Percentiles rank a stretch among this genome's conserved stretches.
phyloP scores from a whole-genome alignment of 2,329 filamentous ascomycete genomes.

The Fusarium secorum region DNA sequence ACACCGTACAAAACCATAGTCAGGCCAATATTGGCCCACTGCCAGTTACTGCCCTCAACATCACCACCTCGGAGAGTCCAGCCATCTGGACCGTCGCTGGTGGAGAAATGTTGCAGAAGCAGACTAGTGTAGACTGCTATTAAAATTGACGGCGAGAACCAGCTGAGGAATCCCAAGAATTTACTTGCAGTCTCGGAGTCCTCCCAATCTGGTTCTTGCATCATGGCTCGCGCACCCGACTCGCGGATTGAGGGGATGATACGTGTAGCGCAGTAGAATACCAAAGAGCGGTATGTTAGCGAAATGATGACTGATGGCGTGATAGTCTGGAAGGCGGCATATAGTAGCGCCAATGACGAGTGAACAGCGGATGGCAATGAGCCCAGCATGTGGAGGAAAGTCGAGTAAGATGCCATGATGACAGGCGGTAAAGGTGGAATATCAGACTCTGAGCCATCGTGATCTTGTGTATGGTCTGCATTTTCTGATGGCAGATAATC shows the following conservation, averaged over 20 bases:
- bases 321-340: conserved; percentile 92
- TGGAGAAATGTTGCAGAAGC: conserved; percentile 92
- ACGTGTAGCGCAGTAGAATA: conserved; percentile 92
- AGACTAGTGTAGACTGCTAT: conserved; percentile 97
- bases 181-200: conserved; percentile 84
- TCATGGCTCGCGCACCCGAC: conserved; percentile 81
- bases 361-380: conserved; percentile 84
- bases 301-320: conserved; percentile 96
- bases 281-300: conserved; percentile 89
- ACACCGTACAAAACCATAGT: conserved; percentile 92
- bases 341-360: conserved; percentile 84
- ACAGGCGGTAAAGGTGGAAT: conserved; percentile 96
- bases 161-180: conserved; percentile 83
- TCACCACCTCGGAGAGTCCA: conserved; percentile 89
- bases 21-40: conserved; percentile 89
- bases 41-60: conserved; percentile 82
- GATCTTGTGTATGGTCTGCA: conserved; percentile 60
- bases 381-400: conserved; percentile 82
- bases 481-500: conserved; percentile 89
- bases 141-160: conserved; percentile 93
- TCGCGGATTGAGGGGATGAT: conserved; percentile 95
- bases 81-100: conserved; percentile 73
- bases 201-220: conserved; percentile 84
- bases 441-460: conserved; percentile 72
- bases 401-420: conserved; percentile 98